Base-by-base conservation (phyloP, 1,139 yeast genomes). In the Zygosaccharomyces sapae region DNA sequence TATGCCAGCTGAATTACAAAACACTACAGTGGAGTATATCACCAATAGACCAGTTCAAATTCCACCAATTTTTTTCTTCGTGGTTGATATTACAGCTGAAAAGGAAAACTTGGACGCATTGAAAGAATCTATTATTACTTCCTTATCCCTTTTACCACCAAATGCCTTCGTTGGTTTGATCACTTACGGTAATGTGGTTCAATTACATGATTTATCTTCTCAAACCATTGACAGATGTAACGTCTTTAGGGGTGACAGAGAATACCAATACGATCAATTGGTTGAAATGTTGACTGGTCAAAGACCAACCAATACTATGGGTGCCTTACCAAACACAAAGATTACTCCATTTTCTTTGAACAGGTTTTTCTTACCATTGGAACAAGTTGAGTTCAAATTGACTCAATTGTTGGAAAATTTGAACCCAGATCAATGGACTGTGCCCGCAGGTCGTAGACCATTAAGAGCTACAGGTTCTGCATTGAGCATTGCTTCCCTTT, bases 401-500 rank as follows among this genome's bases (percentile, higher is more conserved):
- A 86, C 89, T 38, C 80, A 81, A 51, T 77, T 87, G 52, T 77
- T 92, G 62, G 96, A 90, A 69, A 80, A 81, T 55, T 76, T 94
- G 63, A 74, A 81, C 52, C 79, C 76, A 47, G 97, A 94, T 61
- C 90, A 95, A 47, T 92, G 99, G 99, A 80, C 94, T 33, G 88
- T 88, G 42, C 85, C 87, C 47, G 79, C 83, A 50, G 95, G 92
- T 55, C 82, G 83, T 62, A 83, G 99, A 69, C 86, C 97, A n/a
- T 72, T 88, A 53, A 80, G 99, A 71, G 86, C 94, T 54, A 88
- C 97, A 6, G 98, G 98, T 55, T 83, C 95, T 22, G 97, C 98
- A 6, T 70, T 90, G 61, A 81, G 86, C 54, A 82, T 92, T 55
- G 96, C 97, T 19, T 76, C 89, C 27, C 79, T 86, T 59, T 70